Conservation (phyloP, 2,329 filamentous ascomycete genomes). For the Monascus ruber region DNA sequence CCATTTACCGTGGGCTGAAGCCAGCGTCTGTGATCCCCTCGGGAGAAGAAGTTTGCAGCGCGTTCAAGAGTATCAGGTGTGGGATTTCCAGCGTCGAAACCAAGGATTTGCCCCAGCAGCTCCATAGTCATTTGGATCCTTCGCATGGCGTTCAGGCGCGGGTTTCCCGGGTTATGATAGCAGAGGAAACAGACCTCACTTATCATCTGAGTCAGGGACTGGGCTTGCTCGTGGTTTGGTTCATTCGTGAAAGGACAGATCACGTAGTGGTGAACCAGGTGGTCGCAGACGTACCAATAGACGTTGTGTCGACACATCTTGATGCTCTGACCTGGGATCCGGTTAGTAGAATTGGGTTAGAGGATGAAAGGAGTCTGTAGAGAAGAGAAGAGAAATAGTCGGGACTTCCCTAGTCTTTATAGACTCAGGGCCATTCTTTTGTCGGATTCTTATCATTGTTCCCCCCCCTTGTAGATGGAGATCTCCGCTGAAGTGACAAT, state of each 20-base stretch:
- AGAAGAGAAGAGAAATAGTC: too few species aligned
- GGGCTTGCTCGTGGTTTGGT: not conserved
- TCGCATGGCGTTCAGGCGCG: not conserved
- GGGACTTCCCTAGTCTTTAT: too few species aligned
- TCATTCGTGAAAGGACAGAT: conserved; percentile 1
- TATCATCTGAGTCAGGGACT: not conserved
- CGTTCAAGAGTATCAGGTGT: conserved; percentile 1
- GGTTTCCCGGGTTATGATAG: not conserved
- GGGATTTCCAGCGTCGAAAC: not conserved
- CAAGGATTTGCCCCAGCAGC: conserved; percentile 2
- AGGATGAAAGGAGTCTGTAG: too few species aligned
- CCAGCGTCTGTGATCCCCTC: conserved; percentile 5
- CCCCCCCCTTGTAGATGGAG: too few species aligned
- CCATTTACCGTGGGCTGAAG: conserved; percentile 1
- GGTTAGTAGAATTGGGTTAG: too few species aligned
- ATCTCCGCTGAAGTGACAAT: too few species aligned
- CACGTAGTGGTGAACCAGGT: not conserved
- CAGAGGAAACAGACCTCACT: not conserved
- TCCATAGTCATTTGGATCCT: conserved; percentile 1
- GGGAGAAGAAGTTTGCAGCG: conserved; percentile 4
- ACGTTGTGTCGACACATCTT: conserved; percentile 2
- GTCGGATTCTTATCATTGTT: too few species aligned
- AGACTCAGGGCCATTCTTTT: too few species aligned
- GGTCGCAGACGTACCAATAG: conserved; percentile 4
- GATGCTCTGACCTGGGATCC: not conserved